Evolutionary conservation across 2,329 filamentous ascomycete species (phyloP).

Genomic region (Ophioceras dolichostomum): DNA sequence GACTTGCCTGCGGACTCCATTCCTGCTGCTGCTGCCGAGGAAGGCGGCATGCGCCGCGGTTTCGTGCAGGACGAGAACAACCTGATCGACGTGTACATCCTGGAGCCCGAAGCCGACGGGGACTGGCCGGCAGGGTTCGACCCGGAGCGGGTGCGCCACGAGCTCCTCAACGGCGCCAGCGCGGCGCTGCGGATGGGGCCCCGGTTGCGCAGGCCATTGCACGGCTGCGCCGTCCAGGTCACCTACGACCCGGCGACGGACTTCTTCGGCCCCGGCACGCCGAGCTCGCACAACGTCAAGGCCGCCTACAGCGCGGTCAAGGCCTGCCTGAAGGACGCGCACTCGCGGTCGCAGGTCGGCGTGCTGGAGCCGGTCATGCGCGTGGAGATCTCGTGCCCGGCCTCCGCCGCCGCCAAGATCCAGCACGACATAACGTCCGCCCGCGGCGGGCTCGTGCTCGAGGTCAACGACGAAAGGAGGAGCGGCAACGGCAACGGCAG

Average conservation of each 20-base stretch:
- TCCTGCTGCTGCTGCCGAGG: too few species aligned
- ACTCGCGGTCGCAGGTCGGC: slow-evolving; percentile 35
- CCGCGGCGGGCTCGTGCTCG: slow-evolving; percentile 63
- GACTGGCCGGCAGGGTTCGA: slow-evolving; percentile 29
- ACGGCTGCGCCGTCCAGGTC: slow-evolving; percentile 60
- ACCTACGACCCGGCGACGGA: slow-evolving; percentile 53
- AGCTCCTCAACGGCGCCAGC: slow-evolving; percentile 66
- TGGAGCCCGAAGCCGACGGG: slow-evolving; percentile 29
- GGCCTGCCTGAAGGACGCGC: slow-evolving; percentile 52
- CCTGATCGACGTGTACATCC: slow-evolving; percentile 42
- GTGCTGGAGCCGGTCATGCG: slow-evolving; percentile 93
- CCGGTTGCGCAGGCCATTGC: slow-evolving; percentile 65
- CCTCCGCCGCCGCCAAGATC: slow-evolving; percentile 67
- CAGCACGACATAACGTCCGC: slow-evolving; percentile 69
- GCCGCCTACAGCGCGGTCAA: slow-evolving; percentile 51
- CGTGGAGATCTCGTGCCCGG: slow-evolving; percentile 75
- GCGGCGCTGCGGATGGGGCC: slow-evolving; percentile 81
- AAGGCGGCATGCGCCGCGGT: slow-evolving; percentile 8
- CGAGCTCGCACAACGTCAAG: slow-evolving; percentile 57
- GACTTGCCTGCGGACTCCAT: too few species aligned
- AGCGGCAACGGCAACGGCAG: slow-evolving; percentile 15
- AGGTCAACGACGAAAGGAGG: slow-evolving; percentile 44
- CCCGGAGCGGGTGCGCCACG: slow-evolving; percentile 35
- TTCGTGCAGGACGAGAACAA: slow-evolving; percentile 60
- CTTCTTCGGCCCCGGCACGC: slow-evolving; percentile 51